Evolutionary conservation across 2,329 filamentous ascomycete species (phyloP).

Genomic region (Cladophialophora chaetospira): DNA sequence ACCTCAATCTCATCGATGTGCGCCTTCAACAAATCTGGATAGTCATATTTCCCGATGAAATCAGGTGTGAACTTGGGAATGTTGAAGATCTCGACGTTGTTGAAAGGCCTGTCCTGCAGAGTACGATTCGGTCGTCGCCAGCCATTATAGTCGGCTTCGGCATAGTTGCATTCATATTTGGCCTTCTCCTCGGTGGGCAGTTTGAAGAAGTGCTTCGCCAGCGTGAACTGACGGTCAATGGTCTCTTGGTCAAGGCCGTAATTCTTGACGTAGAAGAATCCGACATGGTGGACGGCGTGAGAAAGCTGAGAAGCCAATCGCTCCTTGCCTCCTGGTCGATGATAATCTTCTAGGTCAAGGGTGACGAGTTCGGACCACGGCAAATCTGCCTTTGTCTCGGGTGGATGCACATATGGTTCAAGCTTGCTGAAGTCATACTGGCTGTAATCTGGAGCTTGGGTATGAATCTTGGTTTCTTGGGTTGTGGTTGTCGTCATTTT

Average conservation of each 20-base stretch:
- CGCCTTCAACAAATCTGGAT: conserved; percentile 52
- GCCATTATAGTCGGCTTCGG: conserved; percentile 58
- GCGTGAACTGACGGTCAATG: conserved; percentile 61
- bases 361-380: conserved; percentile 60
- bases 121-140: conserved; percentile 50
- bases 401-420: conserved; percentile 24
- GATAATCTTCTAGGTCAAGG: conserved; percentile 58
- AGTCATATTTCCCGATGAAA: conserved; percentile 42
- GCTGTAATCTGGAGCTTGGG: background rate
- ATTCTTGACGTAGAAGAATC: conserved; percentile 65
- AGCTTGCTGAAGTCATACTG: conserved; percentile 22
- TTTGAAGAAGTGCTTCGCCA: conserved; percentile 59
- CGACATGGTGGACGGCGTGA: conserved; percentile 53
- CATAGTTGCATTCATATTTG: conserved; percentile 54
- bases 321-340: conserved; percentile 56
- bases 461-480: background rate
- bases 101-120: conserved; percentile 37
- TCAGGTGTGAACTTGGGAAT: conserved; percentile 58
- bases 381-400: conserved; percentile 23
- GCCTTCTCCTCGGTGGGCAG: conserved; percentile 60
- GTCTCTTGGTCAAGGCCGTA: conserved; percentile 59
- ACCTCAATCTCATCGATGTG: conserved; percentile 57
- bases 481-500: conserved; percentile 13
- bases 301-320: conserved; percentile 55
- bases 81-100: conserved; percentile 63